Evolutionary conservation across 1,139 yeast species (phyloP), one percentile per base, ranked within the genome.

Genomic region (Debaryomycetaceae sp.): DNA sequence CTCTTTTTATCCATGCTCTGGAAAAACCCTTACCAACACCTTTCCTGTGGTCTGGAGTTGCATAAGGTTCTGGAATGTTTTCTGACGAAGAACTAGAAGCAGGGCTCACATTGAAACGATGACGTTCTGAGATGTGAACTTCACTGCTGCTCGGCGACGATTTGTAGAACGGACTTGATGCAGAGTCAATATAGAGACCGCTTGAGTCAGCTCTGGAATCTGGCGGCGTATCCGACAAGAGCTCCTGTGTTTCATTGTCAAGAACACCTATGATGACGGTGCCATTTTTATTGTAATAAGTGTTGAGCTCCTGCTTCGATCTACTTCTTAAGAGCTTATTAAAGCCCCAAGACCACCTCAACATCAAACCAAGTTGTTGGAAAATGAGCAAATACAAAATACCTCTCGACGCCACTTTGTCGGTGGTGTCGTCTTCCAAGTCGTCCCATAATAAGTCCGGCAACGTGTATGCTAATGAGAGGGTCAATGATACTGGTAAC

Each of bases 301-400:
- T 50, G 38, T 63, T 56, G 44, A 76, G 61, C 46, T 75, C 80
- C 34, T 61, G 59, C 13, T 48, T 56, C 3, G 73, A 60, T 41
- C 83, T 70, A 51, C 68, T 78, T 37, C 83, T 74, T 45, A 87
- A 67, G 44, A 87, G 67, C 18, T 79, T 83, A 57, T 87, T 85
- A 63, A 80, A 86, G n/a, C 95, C 95, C 94, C 95, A 87, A 3
- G 92, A 83, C 95, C 95, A 87, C 46, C 95, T 70, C 43, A 87
- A 68, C 52, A 86, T 75, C 63, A 86, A 95, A 31, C 95, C 95
- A 55, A 87, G 71, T 58, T 87, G 95, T 65, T 87, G 95, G 63
- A 87, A 87, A 37, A 87, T 82, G 43, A 87, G 66, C 50, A 87
- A 67, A 59, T 87, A 87, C 40, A 87, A 68, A 39, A 87, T 81